phyloP scores from a whole-genome alignment of 139 green algal species.

The Nannochloris sp. region DNA sequence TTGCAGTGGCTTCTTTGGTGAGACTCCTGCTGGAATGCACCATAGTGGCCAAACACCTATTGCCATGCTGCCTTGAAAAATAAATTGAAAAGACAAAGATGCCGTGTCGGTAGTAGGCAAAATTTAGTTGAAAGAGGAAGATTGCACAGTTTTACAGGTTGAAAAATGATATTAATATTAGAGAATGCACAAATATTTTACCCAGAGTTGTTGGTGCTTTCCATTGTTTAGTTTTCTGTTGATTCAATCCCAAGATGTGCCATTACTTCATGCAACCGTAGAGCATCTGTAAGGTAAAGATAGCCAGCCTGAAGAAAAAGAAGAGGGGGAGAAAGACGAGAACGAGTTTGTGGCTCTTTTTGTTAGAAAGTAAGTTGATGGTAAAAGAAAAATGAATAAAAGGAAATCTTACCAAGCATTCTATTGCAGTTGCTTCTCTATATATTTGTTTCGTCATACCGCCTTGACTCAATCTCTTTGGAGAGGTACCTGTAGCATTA shows the following conservation, averaged over 20 bases:
- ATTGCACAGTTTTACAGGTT: neutral
- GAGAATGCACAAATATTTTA: neutral
- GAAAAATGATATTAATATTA: neutral
- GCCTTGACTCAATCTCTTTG: conserved; percentile 32
- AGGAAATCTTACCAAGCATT: conserved; percentile 39
- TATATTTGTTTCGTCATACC: conserved; percentile 29
- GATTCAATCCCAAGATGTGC: conserved; percentile 27
- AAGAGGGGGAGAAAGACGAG: no score
- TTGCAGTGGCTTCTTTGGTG: neutral
- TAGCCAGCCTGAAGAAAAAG: no score
- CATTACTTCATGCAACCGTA: conserved; percentile 39
- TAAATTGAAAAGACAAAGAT: neutral
- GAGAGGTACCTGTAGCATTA: conserved; percentile 41
- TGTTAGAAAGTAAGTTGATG: neutral
- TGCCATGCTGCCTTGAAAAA: neutral
- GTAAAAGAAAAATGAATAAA: no score
- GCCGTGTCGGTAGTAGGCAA: no score
- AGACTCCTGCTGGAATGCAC: neutral
- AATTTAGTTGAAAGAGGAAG: neutral
- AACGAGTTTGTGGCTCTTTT: conserved; percentile 28
- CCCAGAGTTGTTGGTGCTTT: neutral
- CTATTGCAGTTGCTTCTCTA: conserved; percentile 41
- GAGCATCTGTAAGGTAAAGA: conserved; percentile 37
- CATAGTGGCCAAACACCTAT: neutral
- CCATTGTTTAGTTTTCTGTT: neutral